Evolutionary conservation across 2,329 filamentous ascomycete genomes (phyloP), one percentile per base, ranked within the genome.

Genomic region (Alternaria sp.): DNA sequence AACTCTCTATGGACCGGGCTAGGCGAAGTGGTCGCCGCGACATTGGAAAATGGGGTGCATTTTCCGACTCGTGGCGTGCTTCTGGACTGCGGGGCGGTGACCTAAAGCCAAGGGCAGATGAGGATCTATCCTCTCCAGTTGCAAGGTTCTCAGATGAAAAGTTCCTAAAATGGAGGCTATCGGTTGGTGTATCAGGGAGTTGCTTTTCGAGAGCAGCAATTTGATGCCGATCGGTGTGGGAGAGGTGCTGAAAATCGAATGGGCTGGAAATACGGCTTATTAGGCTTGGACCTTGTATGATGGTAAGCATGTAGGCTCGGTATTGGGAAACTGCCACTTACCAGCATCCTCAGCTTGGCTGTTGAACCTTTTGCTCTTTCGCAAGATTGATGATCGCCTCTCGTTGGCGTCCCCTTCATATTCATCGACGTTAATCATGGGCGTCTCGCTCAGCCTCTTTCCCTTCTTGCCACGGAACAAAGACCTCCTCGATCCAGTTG

Each of bases 241-340:
- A 86, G 54, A 90, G 75, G 69, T 89, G 87, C 63, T 89, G 86
- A 70, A 90, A 90, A 67, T 88, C 85, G 74, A 87, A 90, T 1
- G 87, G 87, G 58, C 83, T 83, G 0, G 87, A 90, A 54, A 89
- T 89, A 59, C 71, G 73, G 50, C 71, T 65, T 54, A 74, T 78
- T 18, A 76, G 66, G 14, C 65, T 53, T 11, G 65, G 58, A 14
- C 63, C 76, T 79, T 54, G 9, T 16, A 10, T 30, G 12, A 58
- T 54, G 63, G 57, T 66, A 48, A 70, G 57, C 25, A 45, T 40
- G 52, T 32, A 27, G n/a, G 20, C 22, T 20, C 9, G 49, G 11
- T 25, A 38, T 10, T 28, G 28, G 18, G 38, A 38, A n/a, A 49
- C 14, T 12, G 50, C 27, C 6, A 72, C 76, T 71, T 62, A 79